Evolutionary conservation across 345 rosid genomes (phyloP).

Genomic region (Erodium maritimum): DNA sequence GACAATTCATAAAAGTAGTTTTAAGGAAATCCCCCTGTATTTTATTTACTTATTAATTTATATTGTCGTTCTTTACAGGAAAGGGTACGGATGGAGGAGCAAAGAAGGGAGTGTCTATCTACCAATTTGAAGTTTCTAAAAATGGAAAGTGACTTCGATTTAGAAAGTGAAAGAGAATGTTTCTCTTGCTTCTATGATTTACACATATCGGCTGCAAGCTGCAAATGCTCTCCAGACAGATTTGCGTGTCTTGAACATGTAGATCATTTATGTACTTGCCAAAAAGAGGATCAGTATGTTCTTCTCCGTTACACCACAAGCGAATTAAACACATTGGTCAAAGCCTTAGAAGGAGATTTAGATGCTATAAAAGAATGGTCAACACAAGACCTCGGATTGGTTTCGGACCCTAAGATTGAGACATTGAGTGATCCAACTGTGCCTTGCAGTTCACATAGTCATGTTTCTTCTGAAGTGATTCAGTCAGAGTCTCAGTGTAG

Average conservation of each 20-base stretch:
- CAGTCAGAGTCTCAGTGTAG: constrained; percentile 20
- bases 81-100: constrained; percentile 72
- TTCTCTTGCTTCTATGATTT: constrained; percentile 84
- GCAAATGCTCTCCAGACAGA: constrained; percentile 69
- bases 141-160: constrained; percentile 54
- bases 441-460: too few relatives aligned
- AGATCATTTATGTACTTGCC: constrained; percentile 57
- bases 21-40: too few relatives aligned
- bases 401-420: constrained; percentile 15
- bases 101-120: constrained; percentile 42
- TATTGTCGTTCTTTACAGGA: constrained; percentile 24
- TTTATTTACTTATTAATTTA: not conserved
- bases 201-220: constrained; percentile 71
- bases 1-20: too few relatives aligned
- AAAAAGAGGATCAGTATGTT: constrained; percentile 32
- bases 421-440: too few relatives aligned
- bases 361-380: constrained; percentile 47
- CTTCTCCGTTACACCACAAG: constrained; percentile 50
- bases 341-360: constrained; percentile 60
- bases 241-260: constrained; percentile 81
- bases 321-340: constrained; percentile 46
- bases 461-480: constrained; percentile 31
- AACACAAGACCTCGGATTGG: constrained; percentile 17
- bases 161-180: constrained; percentile 63
- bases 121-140: constrained; percentile 32